Percentiles rank a stretch among this genome's conserved stretches.
phyloP scores from a whole-genome alignment of 1,139 yeast genomes.

The Hemisphaericaspora xylofermentans region DNA sequence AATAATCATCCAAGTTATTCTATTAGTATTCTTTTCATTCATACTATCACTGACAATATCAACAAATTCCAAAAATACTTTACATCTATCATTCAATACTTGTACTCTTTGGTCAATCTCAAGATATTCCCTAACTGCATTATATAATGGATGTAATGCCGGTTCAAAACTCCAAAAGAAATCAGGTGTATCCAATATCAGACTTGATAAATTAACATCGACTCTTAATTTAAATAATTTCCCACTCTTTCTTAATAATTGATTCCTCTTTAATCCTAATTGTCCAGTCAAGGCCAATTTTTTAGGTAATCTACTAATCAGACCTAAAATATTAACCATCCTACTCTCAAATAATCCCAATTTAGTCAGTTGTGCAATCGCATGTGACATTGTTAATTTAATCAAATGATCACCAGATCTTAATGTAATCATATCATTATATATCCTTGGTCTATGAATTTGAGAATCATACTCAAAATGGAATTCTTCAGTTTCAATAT shows the following conservation, averaged over 20 bases:
- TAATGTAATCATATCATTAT: constrained; percentile 90
- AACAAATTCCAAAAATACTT: constrained; percentile 88
- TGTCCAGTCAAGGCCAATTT: constrained; percentile 87
- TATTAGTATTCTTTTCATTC: constrained; percentile 87
- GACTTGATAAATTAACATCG: constrained; percentile 88
- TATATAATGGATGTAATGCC: constrained; percentile 85
- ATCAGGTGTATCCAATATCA: constrained; percentile 91
- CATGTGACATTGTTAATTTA: constrained; percentile 90
- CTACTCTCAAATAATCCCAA: constrained; percentile 87
- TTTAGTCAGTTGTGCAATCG: constrained; percentile 95
- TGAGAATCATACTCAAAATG: constrained; percentile 86
- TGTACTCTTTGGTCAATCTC: constrained; percentile 94
- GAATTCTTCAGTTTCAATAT: constrained; percentile 92
- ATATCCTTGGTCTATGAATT: constrained; percentile 82
- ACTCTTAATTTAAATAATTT: constrained; percentile 84
- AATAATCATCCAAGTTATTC: constrained; percentile 90
- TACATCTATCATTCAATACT: constrained; percentile 89
- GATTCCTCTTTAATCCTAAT: constrained; percentile 74
- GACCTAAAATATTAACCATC: constrained; percentile 79
- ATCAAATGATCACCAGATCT: constrained; percentile 90
- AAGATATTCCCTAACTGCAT: constrained; percentile 85
- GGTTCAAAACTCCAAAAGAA: constrained; percentile 98
- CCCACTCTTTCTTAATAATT: constrained; percentile 83
- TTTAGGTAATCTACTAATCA: constrained; percentile 85
- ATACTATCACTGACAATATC: constrained; percentile 92